phyloP scores from a whole-genome alignment of 176 grass and related monocot genomes.

The Triticum turgidum region DNA sequence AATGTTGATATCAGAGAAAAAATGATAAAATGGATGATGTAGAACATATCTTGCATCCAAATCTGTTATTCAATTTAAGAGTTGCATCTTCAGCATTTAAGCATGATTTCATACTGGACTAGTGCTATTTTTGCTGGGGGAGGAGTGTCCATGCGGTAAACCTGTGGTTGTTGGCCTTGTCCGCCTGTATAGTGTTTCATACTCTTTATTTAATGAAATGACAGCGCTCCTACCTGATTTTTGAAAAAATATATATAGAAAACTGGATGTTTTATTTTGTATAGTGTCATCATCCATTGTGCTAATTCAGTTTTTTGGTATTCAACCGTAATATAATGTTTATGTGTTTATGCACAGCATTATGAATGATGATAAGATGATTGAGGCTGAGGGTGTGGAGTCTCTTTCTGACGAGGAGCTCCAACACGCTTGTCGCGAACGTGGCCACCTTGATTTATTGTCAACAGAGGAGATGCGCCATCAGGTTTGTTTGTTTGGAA shows the following conservation, averaged over 20 bases:
- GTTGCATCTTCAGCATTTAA: slow-evolving; percentile 5
- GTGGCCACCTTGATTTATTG: slow-evolving; percentile 82
- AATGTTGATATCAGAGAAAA: slow-evolving; percentile 7
- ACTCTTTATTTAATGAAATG: background rate
- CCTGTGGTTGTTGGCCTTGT: background rate
- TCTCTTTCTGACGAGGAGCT: slow-evolving; percentile 95
- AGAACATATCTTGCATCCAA: slow-evolving; percentile 1
- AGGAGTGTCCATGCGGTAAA: background rate
- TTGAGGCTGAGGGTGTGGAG: slow-evolving; percentile 74
- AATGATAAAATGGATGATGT: background rate
- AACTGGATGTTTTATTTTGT: background rate
- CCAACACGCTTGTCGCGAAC: slow-evolving; percentile 84
- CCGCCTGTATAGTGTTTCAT: background rate
- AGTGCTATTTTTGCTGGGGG: background rate
- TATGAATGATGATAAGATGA: slow-evolving; percentile 92
- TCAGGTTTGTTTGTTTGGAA: slow-evolving; percentile 55
- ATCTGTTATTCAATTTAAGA: background rate
- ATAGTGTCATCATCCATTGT: background rate
- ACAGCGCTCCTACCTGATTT: background rate
- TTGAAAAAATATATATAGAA: background rate
- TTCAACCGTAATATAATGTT: background rate
- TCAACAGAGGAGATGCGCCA: slow-evolving; percentile 87
- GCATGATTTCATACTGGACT: background rate
- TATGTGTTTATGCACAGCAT: slow-evolving; percentile 56
- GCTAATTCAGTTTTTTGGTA: background rate